Evolutionary conservation across 2,329 filamentous ascomycete genomes (phyloP), one percentile per base, ranked within the genome.

Genomic region (Anisogramma anomala): DNA sequence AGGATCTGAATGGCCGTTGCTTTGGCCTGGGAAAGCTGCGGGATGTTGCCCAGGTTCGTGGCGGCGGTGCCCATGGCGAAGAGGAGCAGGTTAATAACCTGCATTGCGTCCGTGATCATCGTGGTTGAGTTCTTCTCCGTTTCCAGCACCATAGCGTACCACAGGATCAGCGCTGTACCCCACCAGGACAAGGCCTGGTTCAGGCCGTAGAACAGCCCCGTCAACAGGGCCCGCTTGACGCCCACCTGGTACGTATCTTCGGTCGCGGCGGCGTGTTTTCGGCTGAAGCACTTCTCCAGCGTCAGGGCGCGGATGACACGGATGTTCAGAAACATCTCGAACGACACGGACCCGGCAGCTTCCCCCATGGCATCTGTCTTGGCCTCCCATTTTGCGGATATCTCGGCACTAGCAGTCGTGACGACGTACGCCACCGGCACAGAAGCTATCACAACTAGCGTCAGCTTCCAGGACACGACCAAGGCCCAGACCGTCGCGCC

Each of bases 81-180:
- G n/a, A 94, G 71, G 1, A 96, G 69, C 39, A 94, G 69, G 25
- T 87, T 82, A 51, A 91, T 79, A 0, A 91, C 83, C 46, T 81
- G 75, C 20, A 94, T 63, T 14, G 91, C 72, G 2, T 70, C 63
- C 2, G 71, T 66, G 0, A 81, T 71, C 0, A 65, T 67, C n/a
- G 62, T 54, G 10, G 55, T 51, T 6, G 49, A 64, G 60, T 71
- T 60, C 8, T 64, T 54, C 32, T 60, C 58, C 0, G 69, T 66
- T 5, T 84, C 69, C 9, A 94, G 66, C 1, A 72, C 62, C 0
- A 79, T 76, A 2, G 83, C 85, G 54, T 89, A 93, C 62, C 82
- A 94, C 56, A 94, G 91, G 8, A 94, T 73, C 3, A 94, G 63
- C 0, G 86, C 84, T 30, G 77, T 80, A 11, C 85, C 69, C 52